phyloP scores from a whole-genome alignment of 306 rosid species.

The Quercus bicolor region DNA sequence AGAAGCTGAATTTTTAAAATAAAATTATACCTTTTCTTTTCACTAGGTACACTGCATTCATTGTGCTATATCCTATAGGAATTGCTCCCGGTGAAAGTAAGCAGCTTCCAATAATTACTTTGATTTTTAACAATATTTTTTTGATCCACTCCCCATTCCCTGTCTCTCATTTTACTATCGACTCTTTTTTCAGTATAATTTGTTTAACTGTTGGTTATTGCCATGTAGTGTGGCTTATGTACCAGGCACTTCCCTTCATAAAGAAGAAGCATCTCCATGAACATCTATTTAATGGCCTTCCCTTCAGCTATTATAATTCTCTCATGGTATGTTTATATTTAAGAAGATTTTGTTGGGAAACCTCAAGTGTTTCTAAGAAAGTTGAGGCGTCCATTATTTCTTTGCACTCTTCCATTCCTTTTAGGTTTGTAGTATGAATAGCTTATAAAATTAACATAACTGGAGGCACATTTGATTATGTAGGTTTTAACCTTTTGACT shows the following conservation, averaged over 20 bases:
- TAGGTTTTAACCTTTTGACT: not conserved
- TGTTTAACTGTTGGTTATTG: constrained; percentile 24
- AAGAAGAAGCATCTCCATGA: constrained; percentile 60
- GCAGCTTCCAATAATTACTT: constrained; percentile 27
- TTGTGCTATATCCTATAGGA: constrained; percentile 77
- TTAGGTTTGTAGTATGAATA: not conserved
- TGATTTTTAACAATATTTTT: not conserved
- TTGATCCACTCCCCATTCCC: constrained; percentile 8
- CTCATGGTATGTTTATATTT: constrained; percentile 51
- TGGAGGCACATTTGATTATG: not conserved
- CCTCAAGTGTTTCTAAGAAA: not conserved
- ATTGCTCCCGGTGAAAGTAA: constrained; percentile 85
- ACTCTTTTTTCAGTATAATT: not conserved
- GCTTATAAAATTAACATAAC: not conserved
- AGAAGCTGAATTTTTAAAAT: constrained; percentile 3
- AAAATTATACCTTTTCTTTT: constrained; percentile 15
- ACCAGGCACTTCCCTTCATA: constrained; percentile 72
- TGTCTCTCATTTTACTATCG: constrained; percentile 21
- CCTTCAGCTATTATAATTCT: constrained; percentile 65
- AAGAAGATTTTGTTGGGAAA: not conserved
- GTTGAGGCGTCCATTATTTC: not conserved
- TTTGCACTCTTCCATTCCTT: not conserved
- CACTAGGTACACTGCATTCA: constrained; percentile 85
- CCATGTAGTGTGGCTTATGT: constrained; percentile 76
- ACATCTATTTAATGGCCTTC: constrained; percentile 48